Base-by-base conservation (phyloP, 2,329 filamentous ascomycete genomes). In the Scolecobasidium constrictum region DNA sequence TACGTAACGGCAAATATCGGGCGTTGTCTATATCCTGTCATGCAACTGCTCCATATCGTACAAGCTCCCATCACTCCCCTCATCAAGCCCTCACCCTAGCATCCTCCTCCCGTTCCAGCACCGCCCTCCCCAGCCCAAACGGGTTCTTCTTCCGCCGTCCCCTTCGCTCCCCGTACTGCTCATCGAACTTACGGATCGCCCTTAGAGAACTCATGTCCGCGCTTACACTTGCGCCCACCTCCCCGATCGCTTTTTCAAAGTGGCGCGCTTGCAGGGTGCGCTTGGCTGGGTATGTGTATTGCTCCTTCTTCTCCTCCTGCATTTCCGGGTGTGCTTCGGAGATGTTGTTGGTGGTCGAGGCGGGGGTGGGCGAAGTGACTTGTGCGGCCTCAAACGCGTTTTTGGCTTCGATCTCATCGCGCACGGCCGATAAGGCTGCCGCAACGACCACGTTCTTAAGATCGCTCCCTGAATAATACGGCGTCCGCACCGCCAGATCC, bases 131-230 rank as follows among this genome's bases (percentile, higher is more conserved):
- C 52, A 76, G 76, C 3, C 73, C 73, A 59, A 68, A 72, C 1
- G 65, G 64, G 19, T 60, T 77, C 60, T 75, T 78, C 57, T 75
- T 77, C 56, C 76, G 73, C 51, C 75, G 74, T 2, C 73, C 76
- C 55, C 77, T 81, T 26, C 81, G 75, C 57, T 94, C 87, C 19
- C 92, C 90, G 59, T 88, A 98, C 59, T 90, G 83, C 64, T 94
- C 86, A 57, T 98, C 92, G 56, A 96, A 98, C 63, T 93, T 93
- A 53, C 86, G 76, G 53, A 98, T 94, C 11, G 85, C 84, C 50
- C 78, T 77, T 48, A 98, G 67, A 22, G 78, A 86, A 38, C 77
- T 72, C 90, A 95, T 96, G 55, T 98, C 88, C 61, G 95, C 90
- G 53, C 78, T 88, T 50, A 95, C 88, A 53, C 85, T 93, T 0